phyloP scores from a whole-genome alignment of 2,329 filamentous ascomycete genomes.

The Cladophialophora immunda region DNA sequence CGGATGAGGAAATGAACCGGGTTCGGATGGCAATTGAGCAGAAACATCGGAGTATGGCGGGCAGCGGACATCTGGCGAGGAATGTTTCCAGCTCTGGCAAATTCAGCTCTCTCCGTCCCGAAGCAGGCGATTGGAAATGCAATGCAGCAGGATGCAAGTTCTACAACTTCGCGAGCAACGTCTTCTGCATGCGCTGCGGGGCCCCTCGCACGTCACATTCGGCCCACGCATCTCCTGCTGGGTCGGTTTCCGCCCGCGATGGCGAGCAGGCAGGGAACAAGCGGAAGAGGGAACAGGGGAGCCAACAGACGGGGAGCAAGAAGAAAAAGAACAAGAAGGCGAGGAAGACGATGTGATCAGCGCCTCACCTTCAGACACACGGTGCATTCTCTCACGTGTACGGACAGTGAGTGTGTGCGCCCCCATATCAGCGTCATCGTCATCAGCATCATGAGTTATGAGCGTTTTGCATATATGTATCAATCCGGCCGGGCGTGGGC shows the following conservation, averaged over 20 bases:
- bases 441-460: not conserved
- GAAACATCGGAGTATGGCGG: slow-evolving; percentile 31
- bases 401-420: no score
- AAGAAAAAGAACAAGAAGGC: slow-evolving; percentile 23
- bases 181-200: no score
- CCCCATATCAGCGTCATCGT: no score
- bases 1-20: slow-evolving; percentile 34
- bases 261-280: not conserved
- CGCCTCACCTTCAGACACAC: no score
- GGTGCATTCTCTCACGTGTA: no score
- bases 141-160: not conserved
- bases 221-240: not conserved
- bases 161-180: no score
- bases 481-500: not conserved
- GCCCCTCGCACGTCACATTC: not conserved
- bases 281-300: slow-evolving; percentile 8
- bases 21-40: slow-evolving; percentile 33
- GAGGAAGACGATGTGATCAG: slow-evolving; percentile 35
- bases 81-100: not conserved
- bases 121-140: not conserved
- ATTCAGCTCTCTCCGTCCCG: not conserved
- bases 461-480: not conserved
- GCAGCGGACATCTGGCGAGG: not conserved
- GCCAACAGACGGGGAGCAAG: not conserved
- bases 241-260: not conserved